Evolutionary conservation across 2,329 filamentous ascomycete species (phyloP).

Genomic region (Apiospora saccharicola): DNA sequence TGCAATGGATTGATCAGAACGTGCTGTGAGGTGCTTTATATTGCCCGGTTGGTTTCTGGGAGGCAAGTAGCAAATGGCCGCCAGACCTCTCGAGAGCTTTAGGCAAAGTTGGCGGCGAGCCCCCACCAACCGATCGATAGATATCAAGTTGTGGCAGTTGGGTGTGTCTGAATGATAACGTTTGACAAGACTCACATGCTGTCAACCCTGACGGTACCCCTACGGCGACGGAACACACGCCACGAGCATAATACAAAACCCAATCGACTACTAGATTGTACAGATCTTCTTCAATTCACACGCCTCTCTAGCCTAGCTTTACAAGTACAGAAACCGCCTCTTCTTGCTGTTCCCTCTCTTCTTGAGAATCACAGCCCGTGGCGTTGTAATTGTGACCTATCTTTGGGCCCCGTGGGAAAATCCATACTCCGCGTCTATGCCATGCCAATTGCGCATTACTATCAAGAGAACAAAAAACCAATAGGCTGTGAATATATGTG

Average conservation of each 20-base stretch:
- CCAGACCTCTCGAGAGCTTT: background rate
- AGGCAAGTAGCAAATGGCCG: background rate
- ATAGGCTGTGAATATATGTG: slow-evolving; percentile 22
- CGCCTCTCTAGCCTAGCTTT: slow-evolving; percentile 24
- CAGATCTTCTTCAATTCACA: slow-evolving; percentile 20
- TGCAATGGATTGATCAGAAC: background rate
- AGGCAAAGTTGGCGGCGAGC: too few relatives aligned
- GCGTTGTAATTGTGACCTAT: slow-evolving; percentile 16
- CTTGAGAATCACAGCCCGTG: background rate
- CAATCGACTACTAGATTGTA: background rate
- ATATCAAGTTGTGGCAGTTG: background rate
- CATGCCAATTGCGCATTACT: slow-evolving; percentile 14
- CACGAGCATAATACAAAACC: background rate
- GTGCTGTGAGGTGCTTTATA: background rate
- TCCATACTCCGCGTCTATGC: slow-evolving; percentile 26
- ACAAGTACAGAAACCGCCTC: slow-evolving; percentile 24
- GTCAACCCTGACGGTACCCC: background rate
- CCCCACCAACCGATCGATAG: background rate
- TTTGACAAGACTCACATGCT: background rate
- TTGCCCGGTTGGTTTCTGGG: too few relatives aligned
- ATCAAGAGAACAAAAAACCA: slow-evolving; percentile 21
- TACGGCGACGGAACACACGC: background rate
- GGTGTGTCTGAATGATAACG: background rate
- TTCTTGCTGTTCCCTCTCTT: slow-evolving; percentile 9
- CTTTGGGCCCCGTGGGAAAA: background rate